Percentiles rank a stretch among this genome's conserved stretches.
Evolutionary conservation across 805 yeast species (phyloP).

Genomic region (Metschnikowia arizonensis): DNA sequence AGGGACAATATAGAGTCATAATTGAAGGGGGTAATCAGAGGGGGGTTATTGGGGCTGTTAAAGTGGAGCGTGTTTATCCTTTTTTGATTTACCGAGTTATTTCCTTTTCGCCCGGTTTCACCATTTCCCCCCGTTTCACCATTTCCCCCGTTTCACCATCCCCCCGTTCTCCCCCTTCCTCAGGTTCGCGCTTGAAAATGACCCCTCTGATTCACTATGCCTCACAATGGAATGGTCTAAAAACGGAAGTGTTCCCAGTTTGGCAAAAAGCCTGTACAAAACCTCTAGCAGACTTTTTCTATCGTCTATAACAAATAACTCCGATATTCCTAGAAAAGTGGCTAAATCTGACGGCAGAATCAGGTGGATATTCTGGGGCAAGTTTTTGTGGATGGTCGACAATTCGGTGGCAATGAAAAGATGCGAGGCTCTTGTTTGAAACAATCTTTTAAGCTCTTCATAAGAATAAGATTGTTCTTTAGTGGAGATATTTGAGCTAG

Average conservation of each 20-base stretch:
- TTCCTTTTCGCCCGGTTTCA: too few relatives aligned
- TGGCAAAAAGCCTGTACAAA: background rate
- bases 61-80: background rate
- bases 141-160: too few relatives aligned
- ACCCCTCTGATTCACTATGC: background rate
- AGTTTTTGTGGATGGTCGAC: conserved; percentile 4
- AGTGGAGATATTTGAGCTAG: conserved; percentile 11
- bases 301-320: background rate
- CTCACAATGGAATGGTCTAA: background rate
- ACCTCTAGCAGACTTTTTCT: background rate
- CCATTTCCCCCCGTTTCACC: too few relatives aligned
- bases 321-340: background rate
- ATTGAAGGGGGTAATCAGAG: background rate
- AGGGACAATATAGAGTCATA: background rate
- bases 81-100: too few relatives aligned
- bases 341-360: background rate
- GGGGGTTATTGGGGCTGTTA: background rate
- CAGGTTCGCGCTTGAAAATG: background rate
- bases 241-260: background rate
- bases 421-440: conserved; percentile 6
- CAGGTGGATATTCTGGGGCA: background rate
- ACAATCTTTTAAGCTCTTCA: background rate
- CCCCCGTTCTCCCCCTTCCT: too few relatives aligned
- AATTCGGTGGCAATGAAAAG: conserved; percentile 9
- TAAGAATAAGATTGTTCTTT: background rate